Percentiles rank a stretch among this genome's conserved stretches.
These are phyloP conservation scores for Mycosarcoma mackinlayi DNA, from an alignment of 1,284 basidiomycete genomes.

Conservation along the genomic window DNA sequence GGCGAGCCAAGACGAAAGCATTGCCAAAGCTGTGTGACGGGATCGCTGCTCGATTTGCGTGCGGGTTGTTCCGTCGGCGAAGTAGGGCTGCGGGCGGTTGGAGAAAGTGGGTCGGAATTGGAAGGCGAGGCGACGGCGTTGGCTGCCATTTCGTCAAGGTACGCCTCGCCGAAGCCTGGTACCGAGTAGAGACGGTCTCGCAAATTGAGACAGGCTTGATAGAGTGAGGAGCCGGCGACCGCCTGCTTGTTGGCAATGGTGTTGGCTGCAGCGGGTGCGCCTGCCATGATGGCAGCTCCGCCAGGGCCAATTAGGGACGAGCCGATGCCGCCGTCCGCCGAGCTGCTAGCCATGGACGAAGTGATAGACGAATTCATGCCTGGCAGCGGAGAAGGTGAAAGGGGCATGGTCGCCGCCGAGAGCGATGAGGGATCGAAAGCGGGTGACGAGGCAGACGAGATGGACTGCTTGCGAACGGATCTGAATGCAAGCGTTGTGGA, in stretches of 20 bases:
- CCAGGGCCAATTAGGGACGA: constrained; percentile 53
- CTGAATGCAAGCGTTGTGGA: constrained; percentile 44
- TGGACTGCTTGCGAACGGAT: constrained; percentile 47
- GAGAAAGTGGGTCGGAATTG: constrained; percentile 21
- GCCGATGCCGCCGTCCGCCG: constrained; percentile 58
- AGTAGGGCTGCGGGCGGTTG: constrained; percentile 23
- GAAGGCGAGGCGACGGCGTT: constrained; percentile 23
- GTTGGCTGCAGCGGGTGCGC: constrained; percentile 61
- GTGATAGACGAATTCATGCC: constrained; percentile 22
- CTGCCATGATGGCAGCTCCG: constrained; percentile 49
- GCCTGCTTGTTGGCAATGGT: constrained; percentile 62
- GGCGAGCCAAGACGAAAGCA: constrained; percentile 91
- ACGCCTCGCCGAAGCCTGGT: constrained; percentile 66
- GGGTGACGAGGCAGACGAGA: constrained; percentile 33
- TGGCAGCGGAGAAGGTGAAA: constrained; percentile 29
- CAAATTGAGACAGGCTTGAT: constrained; percentile 69
- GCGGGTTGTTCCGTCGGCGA: constrained; percentile 18
- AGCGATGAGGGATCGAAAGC: constrained; percentile 34
- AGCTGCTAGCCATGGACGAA: constrained; percentile 25
- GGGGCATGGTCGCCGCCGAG: constrained; percentile 36
- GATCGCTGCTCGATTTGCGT: constrained; percentile 61
- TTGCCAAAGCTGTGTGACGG: constrained; percentile 91
- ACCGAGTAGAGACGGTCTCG: constrained; percentile 69
- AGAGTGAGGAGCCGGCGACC: constrained; percentile 66
- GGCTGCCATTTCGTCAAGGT: constrained; percentile 43